Evolutionary conservation across 371 early-diverging fungal genomes (phyloP), one percentile per base, ranked within the genome.

Genomic region (Mucor ambiguus): DNA sequence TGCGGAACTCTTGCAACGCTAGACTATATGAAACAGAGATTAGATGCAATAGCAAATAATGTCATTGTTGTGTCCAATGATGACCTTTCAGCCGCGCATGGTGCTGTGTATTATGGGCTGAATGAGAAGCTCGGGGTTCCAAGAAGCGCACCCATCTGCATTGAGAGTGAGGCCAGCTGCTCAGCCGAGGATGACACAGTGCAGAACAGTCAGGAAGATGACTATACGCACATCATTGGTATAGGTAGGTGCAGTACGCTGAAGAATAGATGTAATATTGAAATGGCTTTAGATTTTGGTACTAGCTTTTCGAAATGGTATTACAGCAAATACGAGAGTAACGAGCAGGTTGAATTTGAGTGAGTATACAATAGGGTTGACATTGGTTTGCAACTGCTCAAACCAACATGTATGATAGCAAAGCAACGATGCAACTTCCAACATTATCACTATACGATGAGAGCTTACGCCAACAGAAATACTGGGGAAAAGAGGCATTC

Each of bases 261-360:
- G 37, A 1, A 37, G 11, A 5, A 18, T 11, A 18, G 38, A 38
- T 1, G 2, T 16, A 0, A 1, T 18, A 46, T 22, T 46, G 6
- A 20, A 22, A 22, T 46, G 46, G 20, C 10, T 46, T 18, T 52
- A 68, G 81, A 81, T 35, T 81, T 81, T 62, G 81, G 81, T n/a
- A 81, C 81, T 2, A 81, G 66, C 5, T 54, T 60, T 26, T 54
- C 66, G 0, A 66, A 66, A 55, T 66, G 66, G 66, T 66, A 66
- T 24, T 66, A 66, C n/a, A 30, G 37, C 0, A n/a, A 60, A 24
- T 32, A 37, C 9, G 24, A 16, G 11, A 37, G 29, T 4, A 32
- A 30, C 16, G 49, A 60, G 7, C 60, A 60, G n/a, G 60, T 61
- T 24, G 44, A 26, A 0, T 66, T 60, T 43, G 54, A 43, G 60